Conservation (phyloP, 331 rosid genomes). For the Telfairia occidentalis region DNA sequence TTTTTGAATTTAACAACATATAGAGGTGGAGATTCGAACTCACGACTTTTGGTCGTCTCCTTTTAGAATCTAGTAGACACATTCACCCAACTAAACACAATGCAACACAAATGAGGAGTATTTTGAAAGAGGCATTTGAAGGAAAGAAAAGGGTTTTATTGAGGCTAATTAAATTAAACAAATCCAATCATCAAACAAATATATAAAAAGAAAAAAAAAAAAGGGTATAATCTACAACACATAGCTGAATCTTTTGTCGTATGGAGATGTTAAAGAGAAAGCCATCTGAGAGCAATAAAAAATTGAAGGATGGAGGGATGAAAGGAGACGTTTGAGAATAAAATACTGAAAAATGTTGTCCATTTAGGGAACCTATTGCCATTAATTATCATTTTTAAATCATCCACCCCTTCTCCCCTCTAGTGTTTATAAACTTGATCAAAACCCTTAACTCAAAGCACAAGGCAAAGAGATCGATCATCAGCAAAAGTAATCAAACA, state of each 20-base stretch:
- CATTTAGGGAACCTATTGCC: constrained; percentile 54
- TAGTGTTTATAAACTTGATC: not conserved
- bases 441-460: not conserved
- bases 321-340: constrained; percentile 10
- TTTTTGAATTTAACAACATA: too few species aligned
- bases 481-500: not conserved
- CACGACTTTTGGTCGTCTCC: too few species aligned
- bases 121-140: too few species aligned
- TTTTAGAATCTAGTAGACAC: too few species aligned
- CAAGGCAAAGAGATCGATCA: not conserved
- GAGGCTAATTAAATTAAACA: not conserved
- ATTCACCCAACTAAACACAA: too few species aligned
- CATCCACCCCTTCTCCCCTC: not conserved
- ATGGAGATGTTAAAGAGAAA: constrained; percentile 52
- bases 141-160: not conserved
- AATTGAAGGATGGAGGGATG: constrained; percentile 25
- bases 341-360: constrained; percentile 50
- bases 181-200: constrained; percentile 32
- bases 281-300: constrained; percentile 21
- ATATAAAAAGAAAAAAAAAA: not conserved
- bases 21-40: too few species aligned
- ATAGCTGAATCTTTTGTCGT: constrained; percentile 45
- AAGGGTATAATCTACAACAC: constrained; percentile 44
- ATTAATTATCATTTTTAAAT: not conserved
- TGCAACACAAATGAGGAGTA: too few species aligned